Percentiles rank a stretch among this genome's conserved stretches.
Conservation (phyloP, 495 filamentous ascomycete genomes). For the Talaromyces nanjingensis region DNA sequence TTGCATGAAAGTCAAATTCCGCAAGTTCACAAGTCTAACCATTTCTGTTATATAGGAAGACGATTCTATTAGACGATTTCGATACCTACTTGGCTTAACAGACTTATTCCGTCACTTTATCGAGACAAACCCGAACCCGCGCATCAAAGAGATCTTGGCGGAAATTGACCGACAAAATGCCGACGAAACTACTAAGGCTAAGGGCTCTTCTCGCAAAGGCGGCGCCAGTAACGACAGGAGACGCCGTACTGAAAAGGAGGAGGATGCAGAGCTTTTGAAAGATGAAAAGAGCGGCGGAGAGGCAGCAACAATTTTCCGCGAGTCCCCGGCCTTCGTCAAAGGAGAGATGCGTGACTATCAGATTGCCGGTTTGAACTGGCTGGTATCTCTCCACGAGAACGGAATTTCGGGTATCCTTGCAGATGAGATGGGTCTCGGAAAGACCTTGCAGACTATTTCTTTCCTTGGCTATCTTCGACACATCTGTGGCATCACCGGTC, state of each 20-base stretch:
- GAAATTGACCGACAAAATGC: constrained; percentile 91
- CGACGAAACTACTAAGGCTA: constrained; percentile 58
- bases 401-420: constrained; percentile 97
- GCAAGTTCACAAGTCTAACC: background rate
- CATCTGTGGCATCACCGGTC: constrained; percentile 77
- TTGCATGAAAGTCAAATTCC: background rate
- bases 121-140: constrained; percentile 89
- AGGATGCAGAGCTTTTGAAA: constrained; percentile 89
- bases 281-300: constrained; percentile 84
- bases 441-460: constrained; percentile 85
- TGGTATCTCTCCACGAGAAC: constrained; percentile 97
- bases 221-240: constrained; percentile 76
- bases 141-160: constrained; percentile 81
- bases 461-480: constrained; percentile 94
- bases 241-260: constrained; percentile 91
- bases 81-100: constrained; percentile 90
- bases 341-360: constrained; percentile 93
- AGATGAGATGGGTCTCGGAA: constrained; percentile 95
- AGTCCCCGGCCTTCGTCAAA: constrained; percentile 85
- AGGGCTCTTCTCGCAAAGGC: constrained; percentile 67
- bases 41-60: constrained; percentile 57
- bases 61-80: constrained; percentile 90
- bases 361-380: constrained; percentile 89
- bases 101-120: constrained; percentile 99
- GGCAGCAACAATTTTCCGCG: constrained; percentile 82